Percentiles rank a stretch among this genome's conserved stretches.
These are phyloP conservation scores for Capsicum pubescens DNA, from an alignment of 257 asterid genomes.

Conservation along the genomic window DNA sequence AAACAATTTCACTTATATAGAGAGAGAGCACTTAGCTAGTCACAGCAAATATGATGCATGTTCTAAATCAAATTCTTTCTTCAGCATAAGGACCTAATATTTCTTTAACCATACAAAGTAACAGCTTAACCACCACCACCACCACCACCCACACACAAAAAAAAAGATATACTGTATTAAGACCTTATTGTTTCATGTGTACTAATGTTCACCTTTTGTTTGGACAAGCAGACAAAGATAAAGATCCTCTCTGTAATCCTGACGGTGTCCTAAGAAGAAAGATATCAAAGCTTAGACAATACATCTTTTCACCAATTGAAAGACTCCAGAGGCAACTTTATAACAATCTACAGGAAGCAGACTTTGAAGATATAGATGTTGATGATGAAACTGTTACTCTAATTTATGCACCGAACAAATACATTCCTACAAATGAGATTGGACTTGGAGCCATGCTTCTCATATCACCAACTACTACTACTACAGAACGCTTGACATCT, in stretches of 20 bases:
- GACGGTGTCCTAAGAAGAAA: conserved; percentile 40
- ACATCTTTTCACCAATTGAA: conserved; percentile 40
- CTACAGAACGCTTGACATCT: conserved; percentile 20
- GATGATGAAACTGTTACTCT: conserved; percentile 37
- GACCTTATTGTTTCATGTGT: not conserved
- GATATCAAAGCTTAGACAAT: conserved; percentile 46
- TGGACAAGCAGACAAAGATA: conserved; percentile 14
- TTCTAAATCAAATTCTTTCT: not conserved
- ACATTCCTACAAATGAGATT: conserved; percentile 53
- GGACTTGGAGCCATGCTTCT: conserved; percentile 55
- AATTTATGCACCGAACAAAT: conserved; percentile 38
- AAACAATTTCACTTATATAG: not conserved
- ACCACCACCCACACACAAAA: not conserved
- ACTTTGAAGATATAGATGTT: not conserved
- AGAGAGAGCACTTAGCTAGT: not conserved
- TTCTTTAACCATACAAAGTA: not conserved
- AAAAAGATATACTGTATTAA: not conserved
- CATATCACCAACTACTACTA: conserved; percentile 16
- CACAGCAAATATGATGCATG: not conserved
- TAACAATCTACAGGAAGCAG: conserved; percentile 9
- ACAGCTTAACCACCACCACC: not conserved
- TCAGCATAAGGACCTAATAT: not conserved
- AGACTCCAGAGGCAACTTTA: conserved; percentile 40
- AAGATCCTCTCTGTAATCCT: conserved; percentile 32
- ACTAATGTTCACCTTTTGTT: conserved; percentile 32